Conservation (phyloP, 2,329 filamentous ascomycete genomes). For the Aureobasidium sp. region DNA sequence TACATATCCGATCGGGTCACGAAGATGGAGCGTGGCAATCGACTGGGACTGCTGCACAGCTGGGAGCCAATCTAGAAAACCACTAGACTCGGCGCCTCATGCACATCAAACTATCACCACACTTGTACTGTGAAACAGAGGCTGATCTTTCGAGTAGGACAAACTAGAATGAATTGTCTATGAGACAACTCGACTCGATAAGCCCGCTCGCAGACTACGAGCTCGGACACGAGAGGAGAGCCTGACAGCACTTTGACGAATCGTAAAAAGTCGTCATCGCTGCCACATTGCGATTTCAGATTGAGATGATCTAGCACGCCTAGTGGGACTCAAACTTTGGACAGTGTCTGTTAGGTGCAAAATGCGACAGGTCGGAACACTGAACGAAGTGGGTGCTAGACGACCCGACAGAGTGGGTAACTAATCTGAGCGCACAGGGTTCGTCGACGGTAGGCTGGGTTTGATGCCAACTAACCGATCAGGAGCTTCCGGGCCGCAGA, state of each 20-base stretch:
- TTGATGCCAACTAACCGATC: conserved; percentile 9
- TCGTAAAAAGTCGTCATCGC: background rate
- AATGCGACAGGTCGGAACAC: conserved; percentile 12
- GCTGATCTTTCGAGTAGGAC: conserved; percentile 14
- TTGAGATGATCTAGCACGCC: background rate
- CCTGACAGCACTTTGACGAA: background rate
- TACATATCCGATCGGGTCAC: conserved; percentile 15
- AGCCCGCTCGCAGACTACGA: background rate
- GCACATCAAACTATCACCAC: conserved; percentile 16
- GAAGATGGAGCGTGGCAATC: conserved; percentile 12
- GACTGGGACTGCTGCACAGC: conserved; percentile 14
- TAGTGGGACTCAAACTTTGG: conserved; percentile 10
- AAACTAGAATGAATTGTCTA: conserved; percentile 3
- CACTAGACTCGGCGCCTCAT: conserved; percentile 18
- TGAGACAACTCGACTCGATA: background rate
- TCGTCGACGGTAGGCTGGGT: conserved; percentile 14
- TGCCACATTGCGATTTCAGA: background rate
- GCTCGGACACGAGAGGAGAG: background rate
- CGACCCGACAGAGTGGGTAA: conserved; percentile 6
- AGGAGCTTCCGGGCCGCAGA: conserved; percentile 13
- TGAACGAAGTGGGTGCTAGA: conserved; percentile 6
- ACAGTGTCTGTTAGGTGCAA: background rate
- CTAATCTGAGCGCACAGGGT: conserved; percentile 13
- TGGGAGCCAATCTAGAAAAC: conserved; percentile 14
- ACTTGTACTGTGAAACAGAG: conserved; percentile 15